Conservation (phyloP, 345 rosid species). For the Linum lewisii region DNA sequence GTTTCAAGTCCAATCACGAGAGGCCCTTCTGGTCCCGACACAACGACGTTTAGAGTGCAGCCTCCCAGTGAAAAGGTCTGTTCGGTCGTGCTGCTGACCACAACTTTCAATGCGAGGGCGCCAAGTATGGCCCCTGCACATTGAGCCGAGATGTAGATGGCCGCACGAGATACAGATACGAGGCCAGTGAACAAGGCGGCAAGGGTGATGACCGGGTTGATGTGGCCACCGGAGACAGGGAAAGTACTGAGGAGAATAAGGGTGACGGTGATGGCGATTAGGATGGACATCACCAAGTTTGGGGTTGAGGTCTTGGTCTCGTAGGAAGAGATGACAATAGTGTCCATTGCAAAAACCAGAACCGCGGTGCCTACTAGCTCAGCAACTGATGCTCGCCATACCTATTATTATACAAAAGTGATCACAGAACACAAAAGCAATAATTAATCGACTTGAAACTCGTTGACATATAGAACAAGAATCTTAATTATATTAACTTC, state of each 20-base stretch:
- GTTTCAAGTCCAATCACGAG: slow-evolving; percentile 1
- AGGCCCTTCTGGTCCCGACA: background rate
- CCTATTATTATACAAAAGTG: slow-evolving; percentile 1
- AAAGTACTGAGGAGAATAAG: slow-evolving; percentile 28
- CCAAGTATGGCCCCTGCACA: slow-evolving; percentile 32
- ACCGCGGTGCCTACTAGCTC: slow-evolving; percentile 24
- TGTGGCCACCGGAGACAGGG: slow-evolving; percentile 42
- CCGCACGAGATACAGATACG: slow-evolving; percentile 25
- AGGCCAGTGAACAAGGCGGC: slow-evolving; percentile 30
- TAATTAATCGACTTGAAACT: no score
- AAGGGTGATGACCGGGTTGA: slow-evolving; percentile 37
- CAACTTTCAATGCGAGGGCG: slow-evolving; percentile 17
- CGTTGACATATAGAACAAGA: no score
- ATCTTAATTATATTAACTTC: no score
- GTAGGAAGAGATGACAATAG: slow-evolving; percentile 25
- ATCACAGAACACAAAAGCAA: no score
- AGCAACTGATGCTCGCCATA: slow-evolving; percentile 31
- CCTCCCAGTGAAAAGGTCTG: slow-evolving; percentile 35
- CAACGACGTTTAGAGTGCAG: slow-evolving; percentile 24
- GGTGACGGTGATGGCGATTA: slow-evolving; percentile 17
- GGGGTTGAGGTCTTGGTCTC: slow-evolving; percentile 17
- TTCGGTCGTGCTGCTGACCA: slow-evolving; percentile 22
- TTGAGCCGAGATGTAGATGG: slow-evolving; percentile 35
- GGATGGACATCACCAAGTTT: slow-evolving; percentile 17
- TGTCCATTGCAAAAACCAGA: slow-evolving; percentile 24